Conservation (phyloP, 2,329 filamentous ascomycete species). For the Alternaria hordeiaustralica region DNA sequence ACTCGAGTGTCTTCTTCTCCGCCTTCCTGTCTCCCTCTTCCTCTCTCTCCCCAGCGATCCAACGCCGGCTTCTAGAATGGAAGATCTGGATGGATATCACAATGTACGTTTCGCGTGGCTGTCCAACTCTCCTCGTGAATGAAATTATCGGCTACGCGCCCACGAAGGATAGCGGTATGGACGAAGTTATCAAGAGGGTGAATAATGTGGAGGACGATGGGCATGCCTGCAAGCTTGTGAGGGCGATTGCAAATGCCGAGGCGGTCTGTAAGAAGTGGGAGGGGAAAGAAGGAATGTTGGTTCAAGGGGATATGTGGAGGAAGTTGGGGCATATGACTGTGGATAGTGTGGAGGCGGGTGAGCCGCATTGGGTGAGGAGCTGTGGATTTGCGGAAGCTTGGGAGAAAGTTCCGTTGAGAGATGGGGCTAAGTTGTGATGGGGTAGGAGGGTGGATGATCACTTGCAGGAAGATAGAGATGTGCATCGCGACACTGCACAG, state of each 20-base stretch:
- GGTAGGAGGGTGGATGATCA: not conserved
- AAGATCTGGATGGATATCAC: conserved; percentile 78
- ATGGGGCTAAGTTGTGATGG: conserved; percentile 30
- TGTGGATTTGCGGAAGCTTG: conserved; percentile 72
- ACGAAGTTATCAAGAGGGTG: conserved; percentile 53
- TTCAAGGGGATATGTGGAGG: conserved; percentile 66
- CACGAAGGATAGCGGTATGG: conserved; percentile 50
- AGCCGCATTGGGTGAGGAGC: conserved; percentile 65
- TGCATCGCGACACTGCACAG: not conserved
- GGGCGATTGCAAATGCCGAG: conserved; percentile 72
- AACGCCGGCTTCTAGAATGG: conserved; percentile 77
- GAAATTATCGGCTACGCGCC: conserved; percentile 68
- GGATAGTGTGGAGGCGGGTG: conserved; percentile 64
- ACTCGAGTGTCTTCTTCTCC: conserved; percentile 75
- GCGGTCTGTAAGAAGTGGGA: conserved; percentile 57
- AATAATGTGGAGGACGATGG: conserved; percentile 72
- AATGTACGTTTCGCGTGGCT: conserved; percentile 73
- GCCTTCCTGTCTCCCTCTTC: conserved; percentile 62
- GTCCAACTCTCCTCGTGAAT: conserved; percentile 65
- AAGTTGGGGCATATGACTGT: conserved; percentile 67
- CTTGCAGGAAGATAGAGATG: not conserved
- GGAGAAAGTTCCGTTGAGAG: conserved; percentile 52
- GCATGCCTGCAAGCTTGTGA: conserved; percentile 76
- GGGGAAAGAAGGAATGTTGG: conserved; percentile 51
- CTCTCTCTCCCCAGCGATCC: conserved; percentile 67